Evolutionary conservation across 2,329 filamentous ascomycete species (phyloP), one percentile per base, ranked within the genome.

Genomic region (Corinectria fuckeliana): DNA sequence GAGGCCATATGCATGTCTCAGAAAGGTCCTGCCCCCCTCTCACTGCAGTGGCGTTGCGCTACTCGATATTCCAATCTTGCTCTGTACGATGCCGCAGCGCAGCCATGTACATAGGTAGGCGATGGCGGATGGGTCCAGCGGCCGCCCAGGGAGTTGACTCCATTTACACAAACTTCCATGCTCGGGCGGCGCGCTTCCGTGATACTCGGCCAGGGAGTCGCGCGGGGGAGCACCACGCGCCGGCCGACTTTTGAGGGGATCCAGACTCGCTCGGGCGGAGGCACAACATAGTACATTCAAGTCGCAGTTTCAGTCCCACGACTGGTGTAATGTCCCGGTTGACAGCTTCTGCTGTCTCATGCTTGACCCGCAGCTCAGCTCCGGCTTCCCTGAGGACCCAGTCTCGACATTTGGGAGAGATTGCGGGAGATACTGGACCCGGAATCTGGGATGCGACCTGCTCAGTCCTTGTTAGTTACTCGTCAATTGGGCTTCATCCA

Each of bases 1-100:
- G 55, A 32, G 34, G 14, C 23, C 30, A 26, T 28, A 30, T 52
- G 55, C 39, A 58, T 58, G 55, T 58, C 48, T 58, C 48, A 8
- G 48, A 21, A 8, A 16, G 14, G 21, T n/a, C 39, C 20, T 20
- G 21, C 5, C 41, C 8, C 16, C 41, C 14, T 21, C 10, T 45
- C 25, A 16, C 42, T 50, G 18, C 34, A 21, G 53, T 38, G 23
- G 42, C 26, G 36, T 26, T 32, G 38, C 39, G 50, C 39, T 20
- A 45, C 39, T 53, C 26, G 20, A 56, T 34, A 30, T 49, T 25
- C 13, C 50, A 36, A 56, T 42, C 21, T 18, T 18, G 26, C 28
- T 26, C 21, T 26, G 34, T 16, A 26, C 21, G 32, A 36, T 34
- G 34, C 41, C 23, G 48, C 28, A 39, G 49, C 41, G 55, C 53